Evolutionary conservation across 169 alveolate species (phyloP).

Genomic region (Plasmodium coatneyi): DNA sequence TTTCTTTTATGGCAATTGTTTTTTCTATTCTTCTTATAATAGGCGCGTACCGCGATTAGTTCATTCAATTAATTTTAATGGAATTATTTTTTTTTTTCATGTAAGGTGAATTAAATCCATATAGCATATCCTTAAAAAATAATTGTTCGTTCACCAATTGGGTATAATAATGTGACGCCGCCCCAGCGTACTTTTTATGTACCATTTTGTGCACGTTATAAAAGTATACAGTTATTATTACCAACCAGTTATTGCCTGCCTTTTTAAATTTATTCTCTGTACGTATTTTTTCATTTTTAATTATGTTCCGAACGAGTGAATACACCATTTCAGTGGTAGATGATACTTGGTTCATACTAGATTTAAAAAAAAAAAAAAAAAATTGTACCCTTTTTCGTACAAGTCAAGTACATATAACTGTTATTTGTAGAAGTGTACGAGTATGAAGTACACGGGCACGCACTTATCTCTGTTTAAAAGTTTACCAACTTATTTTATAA

Average conservation of each 20-base stretch:
- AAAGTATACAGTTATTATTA: neutral
- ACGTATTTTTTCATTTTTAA: neutral
- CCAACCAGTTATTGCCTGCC: neutral
- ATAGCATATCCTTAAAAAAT: neutral
- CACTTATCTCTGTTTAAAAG: neutral
- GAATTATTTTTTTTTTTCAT: neutral
- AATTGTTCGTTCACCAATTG: neutral
- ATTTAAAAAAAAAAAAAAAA: neutral
- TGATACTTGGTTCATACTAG: constrained; percentile 2
- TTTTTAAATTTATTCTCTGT: neutral
- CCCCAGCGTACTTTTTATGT: neutral
- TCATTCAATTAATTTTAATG: neutral
- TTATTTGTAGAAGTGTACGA: neutral
- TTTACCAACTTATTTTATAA: neutral
- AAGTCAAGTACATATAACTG: neutral
- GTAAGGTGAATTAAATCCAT: neutral
- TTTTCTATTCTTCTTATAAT: neutral
- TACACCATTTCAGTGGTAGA: neutral
- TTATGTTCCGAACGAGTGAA: neutral
- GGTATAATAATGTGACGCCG: neutral
- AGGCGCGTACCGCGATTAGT: neutral
- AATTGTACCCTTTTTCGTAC: neutral
- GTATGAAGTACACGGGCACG: neutral
- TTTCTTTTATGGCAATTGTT: neutral
- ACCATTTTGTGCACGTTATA: neutral